These are phyloP conservation scores for Chlorociboria aeruginascens DNA, from an alignment of 495 filamentous ascomycete genomes.

Conservation along the genomic window DNA sequence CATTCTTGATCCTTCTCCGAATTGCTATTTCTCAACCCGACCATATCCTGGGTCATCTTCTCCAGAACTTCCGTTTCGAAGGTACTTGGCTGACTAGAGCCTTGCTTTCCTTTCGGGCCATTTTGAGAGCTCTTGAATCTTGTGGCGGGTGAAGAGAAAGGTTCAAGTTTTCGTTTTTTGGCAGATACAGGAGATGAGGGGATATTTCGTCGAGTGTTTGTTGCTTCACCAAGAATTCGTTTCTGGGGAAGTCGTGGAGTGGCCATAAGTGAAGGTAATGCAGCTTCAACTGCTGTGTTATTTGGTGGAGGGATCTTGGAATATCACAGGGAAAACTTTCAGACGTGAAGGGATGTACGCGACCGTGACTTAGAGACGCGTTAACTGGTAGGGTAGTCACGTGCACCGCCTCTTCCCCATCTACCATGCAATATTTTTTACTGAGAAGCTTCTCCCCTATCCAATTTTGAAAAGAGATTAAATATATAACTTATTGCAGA, in stretches of 20 bases:
- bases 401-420: too few relatives aligned
- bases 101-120: conserved; percentile 44
- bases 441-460: too few relatives aligned
- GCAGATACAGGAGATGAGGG: conserved; percentile 23
- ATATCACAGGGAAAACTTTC: too few relatives aligned
- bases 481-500: too few relatives aligned
- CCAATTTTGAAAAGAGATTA: too few relatives aligned
- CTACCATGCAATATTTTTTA: too few relatives aligned
- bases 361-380: too few relatives aligned
- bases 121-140: conserved; percentile 48
- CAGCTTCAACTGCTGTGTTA: background rate
- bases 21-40: conserved; percentile 68
- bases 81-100: conserved; percentile 71
- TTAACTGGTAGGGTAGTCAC: too few relatives aligned
- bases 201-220: conserved; percentile 34
- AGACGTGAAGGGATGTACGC: too few relatives aligned
- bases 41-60: conserved; percentile 87
- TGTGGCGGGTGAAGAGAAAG: conserved; percentile 36
- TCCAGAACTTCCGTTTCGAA: conserved; percentile 93
- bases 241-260: conserved; percentile 36
- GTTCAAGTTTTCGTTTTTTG: conserved; percentile 75
- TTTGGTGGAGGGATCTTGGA: too few relatives aligned
- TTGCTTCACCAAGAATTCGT: conserved; percentile 36
- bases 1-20: conserved; percentile 91
- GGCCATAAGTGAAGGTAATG: conserved; percentile 17